Evolutionary conservation across 345 rosid species (phyloP), one percentile per base, ranked within the genome.

Genomic region (Pugionium dolabratum): DNA sequence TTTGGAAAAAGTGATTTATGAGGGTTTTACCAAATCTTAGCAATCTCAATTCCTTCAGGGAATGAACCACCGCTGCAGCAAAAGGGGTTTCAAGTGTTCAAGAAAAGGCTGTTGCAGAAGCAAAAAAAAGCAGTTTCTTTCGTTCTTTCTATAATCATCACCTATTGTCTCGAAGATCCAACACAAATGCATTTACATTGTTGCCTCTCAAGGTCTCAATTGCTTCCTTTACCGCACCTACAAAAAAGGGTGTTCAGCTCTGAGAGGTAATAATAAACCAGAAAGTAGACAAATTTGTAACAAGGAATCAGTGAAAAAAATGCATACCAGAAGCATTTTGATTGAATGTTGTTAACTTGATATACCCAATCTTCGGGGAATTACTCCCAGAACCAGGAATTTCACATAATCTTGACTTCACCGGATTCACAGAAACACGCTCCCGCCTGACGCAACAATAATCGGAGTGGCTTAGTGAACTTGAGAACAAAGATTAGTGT

Each of bases 141-240:
- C 51, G 41, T 4, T 56, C 59, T 53, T 50, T 32, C 31, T 69
- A 71, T 71, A 71, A 54, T 62, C 26, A 75, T 84, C 79, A 93
- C 98, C 98, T 88, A 62, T 93, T 93, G 70, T 93, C 97, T 70
- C 98, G 95, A 70, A 93, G 98, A 81, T 93, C 97, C 71, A 90
- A 79, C 57, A 93, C 85, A 54, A 88, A 93, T 59, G 98, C 94
- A 32, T 79, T 76, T 28, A 88, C 97, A 48, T 66, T 76, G 54
- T 78, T 81, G 47, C 86, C 83, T 84, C 81, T 81, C 56, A 93
- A 79, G 44, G 83, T 76, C 71, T 81, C 82, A 57, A 93, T 82
- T 59, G 98, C 96, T 80, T 88, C 90, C 76, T 74, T 83, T 34
- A 93, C 94, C 46, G 98, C 91, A 75, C 79, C 97, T 93, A 70